These are phyloP conservation scores for Cladosporium sp. DNA, from an alignment of 2,329 filamentous ascomycete genomes.

Conservation along the genomic window DNA sequence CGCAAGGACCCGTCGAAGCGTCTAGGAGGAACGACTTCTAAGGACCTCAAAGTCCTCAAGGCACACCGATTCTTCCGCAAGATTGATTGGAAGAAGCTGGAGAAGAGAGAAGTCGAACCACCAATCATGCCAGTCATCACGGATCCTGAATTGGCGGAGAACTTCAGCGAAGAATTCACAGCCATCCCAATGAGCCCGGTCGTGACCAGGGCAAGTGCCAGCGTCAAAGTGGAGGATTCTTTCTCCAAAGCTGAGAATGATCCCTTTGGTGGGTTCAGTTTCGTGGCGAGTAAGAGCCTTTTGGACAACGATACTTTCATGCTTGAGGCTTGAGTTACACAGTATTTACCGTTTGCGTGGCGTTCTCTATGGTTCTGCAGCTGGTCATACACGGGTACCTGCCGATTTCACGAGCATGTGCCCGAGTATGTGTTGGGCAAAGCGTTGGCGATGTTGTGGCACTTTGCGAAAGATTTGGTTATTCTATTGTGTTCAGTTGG, in stretches of 20 bases:
- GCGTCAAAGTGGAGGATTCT: constrained; percentile 13
- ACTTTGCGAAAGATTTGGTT: background rate
- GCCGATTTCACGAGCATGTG: background rate
- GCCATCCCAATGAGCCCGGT: constrained; percentile 75
- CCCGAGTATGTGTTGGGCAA: background rate
- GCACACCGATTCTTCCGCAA: constrained; percentile 94
- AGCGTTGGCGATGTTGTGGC: background rate
- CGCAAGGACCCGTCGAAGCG: constrained; percentile 91
- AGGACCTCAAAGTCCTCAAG: constrained; percentile 81
- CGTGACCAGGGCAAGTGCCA: constrained; percentile 30
- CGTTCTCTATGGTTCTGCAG: no score
- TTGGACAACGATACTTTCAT: constrained; percentile 37
- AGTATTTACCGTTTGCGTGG: no score
- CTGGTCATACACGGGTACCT: background rate
- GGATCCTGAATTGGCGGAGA: constrained; percentile 92
- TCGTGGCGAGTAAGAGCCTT: constrained; percentile 49
- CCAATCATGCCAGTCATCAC: constrained; percentile 93
- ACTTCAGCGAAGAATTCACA: constrained; percentile 92
- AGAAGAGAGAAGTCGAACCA: constrained; percentile 74
- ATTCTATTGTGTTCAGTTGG: no score
- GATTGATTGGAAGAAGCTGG: constrained; percentile 89
- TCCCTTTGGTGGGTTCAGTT: constrained; percentile 53
- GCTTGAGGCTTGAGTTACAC: constrained; percentile 28
- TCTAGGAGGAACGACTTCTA: constrained; percentile 81
- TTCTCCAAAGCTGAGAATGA: constrained; percentile 34